These are phyloP conservation scores for Tricholoma bakamatsutake DNA, from an alignment of 768 basidiomycete species.

Conservation along the genomic window DNA sequence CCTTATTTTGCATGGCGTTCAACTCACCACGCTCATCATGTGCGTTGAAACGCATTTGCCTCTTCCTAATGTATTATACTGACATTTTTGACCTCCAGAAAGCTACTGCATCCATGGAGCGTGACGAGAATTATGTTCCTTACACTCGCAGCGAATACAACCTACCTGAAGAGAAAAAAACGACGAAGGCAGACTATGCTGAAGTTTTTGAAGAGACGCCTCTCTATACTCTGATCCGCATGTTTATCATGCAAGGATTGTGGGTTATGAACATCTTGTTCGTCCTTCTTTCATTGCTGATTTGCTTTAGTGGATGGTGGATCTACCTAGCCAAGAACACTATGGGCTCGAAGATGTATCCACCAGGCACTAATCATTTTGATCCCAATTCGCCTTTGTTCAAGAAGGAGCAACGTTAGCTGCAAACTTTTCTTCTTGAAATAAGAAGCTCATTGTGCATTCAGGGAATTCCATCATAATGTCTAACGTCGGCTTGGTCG, in stretches of 20 bases:
- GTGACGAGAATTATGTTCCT: constrained; percentile 73
- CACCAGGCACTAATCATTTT: constrained; percentile 42
- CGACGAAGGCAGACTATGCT: constrained; percentile 36
- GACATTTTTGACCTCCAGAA: constrained; percentile 23
- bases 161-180: constrained; percentile 32
- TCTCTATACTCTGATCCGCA: constrained; percentile 33
- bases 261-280: constrained; percentile 14
- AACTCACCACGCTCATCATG: constrained; percentile 67
- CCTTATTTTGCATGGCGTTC: constrained; percentile 65
- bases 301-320: constrained; percentile 21
- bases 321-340: constrained; percentile 32
- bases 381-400: constrained; percentile 33
- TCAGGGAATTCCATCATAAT: constrained; percentile 33
- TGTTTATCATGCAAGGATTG: constrained; percentile 46
- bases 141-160: constrained; percentile 34
- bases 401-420: constrained; percentile 33
- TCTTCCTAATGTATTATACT: background rate
- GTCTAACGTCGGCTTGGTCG: constrained; percentile 26
- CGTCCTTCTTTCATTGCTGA: background rate
- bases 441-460: background rate
- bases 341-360: constrained; percentile 42
- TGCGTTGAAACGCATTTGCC: constrained; percentile 17
- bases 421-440: constrained; percentile 3
- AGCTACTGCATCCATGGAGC: constrained; percentile 69
- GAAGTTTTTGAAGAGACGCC: constrained; percentile 52